Base-by-base conservation (phyloP, 2,329 filamentous ascomycete genomes). In the Fusarium sp. region DNA sequence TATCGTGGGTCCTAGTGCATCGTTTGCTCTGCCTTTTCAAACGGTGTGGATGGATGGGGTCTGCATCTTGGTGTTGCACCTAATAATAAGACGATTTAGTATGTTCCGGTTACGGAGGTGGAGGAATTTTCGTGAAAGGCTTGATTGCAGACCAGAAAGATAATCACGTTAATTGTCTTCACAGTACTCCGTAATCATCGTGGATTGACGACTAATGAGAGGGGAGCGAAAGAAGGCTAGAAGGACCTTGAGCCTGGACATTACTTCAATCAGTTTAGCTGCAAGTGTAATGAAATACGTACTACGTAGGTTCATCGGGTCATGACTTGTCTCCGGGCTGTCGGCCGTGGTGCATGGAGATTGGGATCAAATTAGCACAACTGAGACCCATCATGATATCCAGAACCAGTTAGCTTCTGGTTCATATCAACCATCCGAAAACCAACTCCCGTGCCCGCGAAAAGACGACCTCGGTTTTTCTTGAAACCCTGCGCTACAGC, bases 391-490 rank as follows among this genome's bases (percentile, higher is more conserved):
- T 60, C 52, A 65, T 44, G 48, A 68, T 39, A 46, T 27, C 74
- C 61, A 48, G 37, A 62, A 23, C 37, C 11, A 61, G 74, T 61
- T 76, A 76, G 74, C 41, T 58, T 59, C 45, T 41, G 48, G 54
- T 66, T 57, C 54, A 42, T 58, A 63, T 65, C 31, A 55, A 67
- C 70, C 69, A 58, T 54, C 44, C 64, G 63, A 66, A 54, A 56
- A 49, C 56, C 55, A 58, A 67, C 62, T 72, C 60, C 68, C 74
- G 60, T 61, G 45, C 55, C 56, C 58, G 44, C 39, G n/a, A 48
- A 63, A 60, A 68, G 72, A 63, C 61, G 72, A 77, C 75, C 75
- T 73, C 70, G 75, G 75, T 68, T 46, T 69, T 48, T 66, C 51
- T 66, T 46, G 56, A 66, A 48, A 54, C 65, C 54, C 56, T 38